Conservation (phyloP, 805 yeast genomes). For the Kodamaea jinghongensis region DNA sequence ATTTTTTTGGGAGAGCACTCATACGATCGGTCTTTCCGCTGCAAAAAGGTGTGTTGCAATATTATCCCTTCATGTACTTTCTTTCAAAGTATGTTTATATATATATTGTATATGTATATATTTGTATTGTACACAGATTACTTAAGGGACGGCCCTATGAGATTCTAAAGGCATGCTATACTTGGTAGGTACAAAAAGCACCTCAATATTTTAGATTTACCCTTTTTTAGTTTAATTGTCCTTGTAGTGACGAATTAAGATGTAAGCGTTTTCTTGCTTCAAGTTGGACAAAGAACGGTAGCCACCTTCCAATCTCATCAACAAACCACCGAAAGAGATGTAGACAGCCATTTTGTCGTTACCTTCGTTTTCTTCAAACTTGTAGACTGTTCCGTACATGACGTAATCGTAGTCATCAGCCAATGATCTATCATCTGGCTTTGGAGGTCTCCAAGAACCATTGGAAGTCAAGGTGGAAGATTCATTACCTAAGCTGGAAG, state of each 20-base stretch:
- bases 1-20: background rate
- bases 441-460: conserved; percentile 83
- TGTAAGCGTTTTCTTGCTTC: conserved; percentile 91
- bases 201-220: no score
- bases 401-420: conserved; percentile 98
- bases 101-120: no score
- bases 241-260: conserved; percentile 74
- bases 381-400: conserved; percentile 96
- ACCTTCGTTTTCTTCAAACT: conserved; percentile 79
- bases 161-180: background rate
- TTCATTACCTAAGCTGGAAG: conserved; percentile 64
- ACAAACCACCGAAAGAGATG: conserved; percentile 92
- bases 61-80: no score
- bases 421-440: conserved; percentile 74
- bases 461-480: conserved; percentile 44
- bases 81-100: no score
- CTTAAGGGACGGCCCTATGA: background rate
- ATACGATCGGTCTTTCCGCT: no score
- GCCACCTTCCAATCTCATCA: conserved; percentile 92
- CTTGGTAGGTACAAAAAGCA: background rate
- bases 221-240: conserved; percentile 25
- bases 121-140: no score
- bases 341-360: conserved; percentile 79
- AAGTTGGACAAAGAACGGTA: conserved; percentile 83
- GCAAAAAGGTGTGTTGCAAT: no score